Evolutionary conservation across 495 filamentous ascomycete genomes (phyloP), one percentile per base, ranked within the genome.

Genomic region (Xylaria cubensis): DNA sequence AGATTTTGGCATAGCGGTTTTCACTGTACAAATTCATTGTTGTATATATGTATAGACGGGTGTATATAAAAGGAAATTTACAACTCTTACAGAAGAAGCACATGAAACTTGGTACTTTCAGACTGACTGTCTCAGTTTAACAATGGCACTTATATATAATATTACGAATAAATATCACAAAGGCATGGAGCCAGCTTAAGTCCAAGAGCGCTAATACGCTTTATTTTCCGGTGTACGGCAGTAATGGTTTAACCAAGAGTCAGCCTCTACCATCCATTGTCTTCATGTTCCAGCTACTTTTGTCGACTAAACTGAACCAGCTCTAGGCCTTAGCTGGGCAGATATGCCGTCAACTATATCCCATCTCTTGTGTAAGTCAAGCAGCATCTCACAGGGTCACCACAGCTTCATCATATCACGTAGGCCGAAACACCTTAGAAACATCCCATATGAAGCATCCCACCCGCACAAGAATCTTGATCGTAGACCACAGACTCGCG

Each of bases 1-100:
- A 34, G n/a, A 70, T 26, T 7, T 51, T 39, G 44, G 68, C 68
- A 63, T 63, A 63, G 32, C 56, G 58, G 63, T 70, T 53, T 46
- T 32, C 58, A 62, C 24, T 55, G 65, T 67, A 55, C 4, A 34
- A 36, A 65, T 6, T 50, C 4, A 32, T 15, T n/a, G 7, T 41
- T 34, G n/a, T 24, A 41, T 55, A 39, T 19, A 55, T 39, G 13
- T 51, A 53, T 67, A 53, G n/a, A 39, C 13, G 10, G 21, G 1
- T 67, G 19, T 67, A 67, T 56, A 67, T 67, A 58, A 67, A 66
- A 32, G 39, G 13, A 26, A 36, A 42, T 32, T 12, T 26, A 10
- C 6, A 29, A 55, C 21, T 67, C 48, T 19, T 4, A 1, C 10
- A 29, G 5, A 42, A 17, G 3, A 32, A 34, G 50, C 21, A 51